Evolutionary conservation across 805 yeast genomes (phyloP), one percentile per base, ranked within the genome.

Genomic region (Wickerhamiella shivajii): DNA sequence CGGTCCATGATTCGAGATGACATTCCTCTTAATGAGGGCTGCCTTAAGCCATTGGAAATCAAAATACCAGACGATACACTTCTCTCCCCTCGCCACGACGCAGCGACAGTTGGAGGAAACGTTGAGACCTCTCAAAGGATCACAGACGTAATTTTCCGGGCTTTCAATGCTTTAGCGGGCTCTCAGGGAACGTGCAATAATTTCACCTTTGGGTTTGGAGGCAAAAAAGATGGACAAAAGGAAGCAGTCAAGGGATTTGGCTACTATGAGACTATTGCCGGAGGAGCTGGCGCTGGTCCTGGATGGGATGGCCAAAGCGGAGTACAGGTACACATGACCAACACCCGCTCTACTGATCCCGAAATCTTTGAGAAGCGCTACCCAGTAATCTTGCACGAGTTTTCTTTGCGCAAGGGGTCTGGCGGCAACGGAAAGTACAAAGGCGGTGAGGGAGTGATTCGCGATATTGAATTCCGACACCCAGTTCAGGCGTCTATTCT

Each of bases 171-270:
- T 4, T 78, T 83, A 61, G 96, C 96, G 2, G 95, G 84, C 43
- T 84, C 96, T 1, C 97, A 87, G 57, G 95, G 96, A 27, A 84
- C 90, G 39, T 81, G 94, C 54, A 87, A 90, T 56, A 90, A 87
- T 56, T 71, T 87, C 45, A 85, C 95, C 0, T 87, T 85, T 60
- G 96, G 96, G 16, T 70, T 68, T 18, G 80, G 76, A 40, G 87
- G 83, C 29, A 33, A 38, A 29, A 42, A 43, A 8, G 36, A 36
- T 25, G 66, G 67, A 38, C 59, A 54, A 36, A 57, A 56, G 8
- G 45, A 66, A 43, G 47, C 70, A 54, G 56, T 63, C 6, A 63
- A 67, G 37, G 83, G 85, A 0, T 83, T 81, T 53, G 94, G 95
- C 0, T 84, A 84, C 53, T 84, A 84, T 52, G 95, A 84, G 52